These are phyloP conservation scores for Fusarium sp. DNA, from an alignment of 2,329 filamentous ascomycete genomes.

Conservation along the genomic window DNA sequence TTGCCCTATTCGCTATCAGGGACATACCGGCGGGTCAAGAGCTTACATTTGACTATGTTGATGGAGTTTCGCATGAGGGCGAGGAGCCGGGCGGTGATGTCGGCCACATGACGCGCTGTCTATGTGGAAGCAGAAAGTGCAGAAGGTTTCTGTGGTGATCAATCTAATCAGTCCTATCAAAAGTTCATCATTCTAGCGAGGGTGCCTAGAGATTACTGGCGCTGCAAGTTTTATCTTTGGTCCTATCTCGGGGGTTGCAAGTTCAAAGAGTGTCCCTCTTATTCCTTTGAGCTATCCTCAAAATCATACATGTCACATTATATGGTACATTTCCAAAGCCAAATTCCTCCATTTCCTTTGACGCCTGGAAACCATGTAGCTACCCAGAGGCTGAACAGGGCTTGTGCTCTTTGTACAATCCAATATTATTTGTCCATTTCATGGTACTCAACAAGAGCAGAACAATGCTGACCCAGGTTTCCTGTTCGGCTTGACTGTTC, in stretches of 20 bases:
- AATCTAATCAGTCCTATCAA: neutral
- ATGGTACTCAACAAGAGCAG: neutral
- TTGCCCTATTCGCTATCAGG: constrained; percentile 78
- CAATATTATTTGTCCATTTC: neutral
- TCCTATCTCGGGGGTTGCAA: neutral
- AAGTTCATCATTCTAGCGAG: neutral
- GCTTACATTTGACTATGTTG: constrained; percentile 83
- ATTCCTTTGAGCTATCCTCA: neutral
- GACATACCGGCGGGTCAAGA: constrained; percentile 75
- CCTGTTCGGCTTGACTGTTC: neutral
- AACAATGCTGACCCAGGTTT: neutral
- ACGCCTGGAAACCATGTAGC: neutral
- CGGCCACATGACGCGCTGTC: constrained; percentile 66
- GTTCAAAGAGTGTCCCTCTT: neutral
- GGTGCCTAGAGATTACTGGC: neutral
- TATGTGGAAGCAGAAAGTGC: constrained; percentile 75
- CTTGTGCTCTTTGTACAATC: neutral
- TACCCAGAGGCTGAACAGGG: neutral
- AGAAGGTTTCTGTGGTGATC: constrained; percentile 74
- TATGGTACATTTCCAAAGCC: neutral
- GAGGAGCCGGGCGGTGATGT: constrained; percentile 54
- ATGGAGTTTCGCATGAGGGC: constrained; percentile 67
- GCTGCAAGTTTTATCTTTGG: neutral
- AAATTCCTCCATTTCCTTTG: neutral
- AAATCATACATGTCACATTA: neutral